Base-by-base conservation (phyloP, 805 yeast genomes). In the Clavispora asparagi region DNA sequence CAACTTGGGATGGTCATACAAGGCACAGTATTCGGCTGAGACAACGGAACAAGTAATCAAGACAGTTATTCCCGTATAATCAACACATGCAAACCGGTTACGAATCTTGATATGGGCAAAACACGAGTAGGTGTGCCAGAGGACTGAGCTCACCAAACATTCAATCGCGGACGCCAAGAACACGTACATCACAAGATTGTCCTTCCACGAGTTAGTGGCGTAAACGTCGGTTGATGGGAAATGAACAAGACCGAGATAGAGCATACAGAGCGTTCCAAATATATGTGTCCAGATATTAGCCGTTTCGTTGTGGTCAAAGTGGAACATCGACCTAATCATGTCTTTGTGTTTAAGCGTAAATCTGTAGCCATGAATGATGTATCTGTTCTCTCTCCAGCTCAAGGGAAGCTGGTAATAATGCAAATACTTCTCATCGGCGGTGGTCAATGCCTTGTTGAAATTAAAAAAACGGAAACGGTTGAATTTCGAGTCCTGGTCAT, bases 211-310 rank as follows among this genome's bases (percentile, higher is more conserved):
- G 27, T 71, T 70, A 6, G 55, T 52, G 7, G 50, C 47, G 59
- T 71, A 87, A 1, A 77, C 75, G 3, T 63, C 67, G 0, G 91
- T 73, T 2, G 62, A 53, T 10, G 97, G 97, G 56, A 78, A 85
- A 51, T 83, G 86, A 53, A 66, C 68, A 12, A 81, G 39, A 11
- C 80, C 74, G 16, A 91, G 56, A 52, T 81, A 83, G 1, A 76
- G 43, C 61, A 91, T 66, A 27, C 79, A 57, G 2, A 79, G 28
- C 2, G 85, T 77, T 12, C 97, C 98, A 1, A 81, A 31, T 12
- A 88, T 58, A 68, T 92, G 99, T 0, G 96, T 78, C 98, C 99
- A 92, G 46, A 92, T 90, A 65, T 94, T 94, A 60, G 86, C 77
- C 0, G 96, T 78, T 64, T 92, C 99, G 62, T 92, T 92, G 66